Conservation (phyloP, 2,329 filamentous ascomycete genomes). For the Stemphylium vesicarium region DNA sequence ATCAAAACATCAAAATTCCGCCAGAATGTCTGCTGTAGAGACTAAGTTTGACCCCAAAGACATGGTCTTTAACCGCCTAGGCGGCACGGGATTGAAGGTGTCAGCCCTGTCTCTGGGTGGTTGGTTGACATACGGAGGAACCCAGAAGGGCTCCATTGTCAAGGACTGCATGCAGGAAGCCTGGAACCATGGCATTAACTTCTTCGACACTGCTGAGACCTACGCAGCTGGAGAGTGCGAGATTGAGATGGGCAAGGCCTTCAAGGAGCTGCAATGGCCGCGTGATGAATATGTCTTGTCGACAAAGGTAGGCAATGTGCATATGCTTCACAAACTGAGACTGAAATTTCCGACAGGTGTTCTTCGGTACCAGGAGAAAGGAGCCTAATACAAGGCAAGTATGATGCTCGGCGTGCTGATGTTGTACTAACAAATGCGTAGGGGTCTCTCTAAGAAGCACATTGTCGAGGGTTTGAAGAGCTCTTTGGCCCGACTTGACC, state of each 20-base stretch:
- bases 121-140: constrained; percentile 56
- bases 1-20: background rate
- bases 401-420: background rate
- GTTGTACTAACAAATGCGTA: background rate
- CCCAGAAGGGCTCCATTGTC: constrained; percentile 55
- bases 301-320: constrained; percentile 24
- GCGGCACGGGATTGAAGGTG: constrained; percentile 55
- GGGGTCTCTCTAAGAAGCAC: constrained; percentile 58
- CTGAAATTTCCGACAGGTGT: constrained; percentile 48
- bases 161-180: constrained; percentile 59
- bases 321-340: background rate
- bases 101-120: constrained; percentile 58
- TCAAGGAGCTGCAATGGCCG: constrained; percentile 58
- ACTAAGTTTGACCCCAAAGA: constrained; percentile 58
- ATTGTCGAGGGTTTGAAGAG: constrained; percentile 65
- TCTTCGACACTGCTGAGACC: constrained; percentile 58
- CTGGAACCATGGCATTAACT: constrained; percentile 59
- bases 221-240: constrained; percentile 68
- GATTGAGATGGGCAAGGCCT: constrained; percentile 61
- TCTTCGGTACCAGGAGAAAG: constrained; percentile 63
- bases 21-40: constrained; percentile 49
- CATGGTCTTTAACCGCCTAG: constrained; percentile 47
- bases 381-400: constrained; percentile 59
- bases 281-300: constrained; percentile 44
- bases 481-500: constrained; percentile 64